phyloP scores from a whole-genome alignment of 352 stramenopile species.

The Ochromonadaceae sp. region DNA sequence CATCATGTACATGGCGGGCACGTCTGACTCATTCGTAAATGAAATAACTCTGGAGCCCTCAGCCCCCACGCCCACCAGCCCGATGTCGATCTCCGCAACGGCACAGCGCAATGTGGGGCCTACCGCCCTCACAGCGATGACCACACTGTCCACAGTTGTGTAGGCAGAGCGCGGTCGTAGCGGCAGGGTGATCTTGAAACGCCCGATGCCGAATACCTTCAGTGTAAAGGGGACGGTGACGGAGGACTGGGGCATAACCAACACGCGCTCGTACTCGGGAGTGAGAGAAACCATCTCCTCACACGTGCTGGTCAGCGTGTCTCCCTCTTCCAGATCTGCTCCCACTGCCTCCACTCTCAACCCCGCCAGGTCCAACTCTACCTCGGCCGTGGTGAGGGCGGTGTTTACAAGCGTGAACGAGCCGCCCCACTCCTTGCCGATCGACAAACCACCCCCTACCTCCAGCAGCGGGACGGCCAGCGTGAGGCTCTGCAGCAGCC shows the following conservation, averaged over 20 bases:
- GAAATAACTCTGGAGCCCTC: neutral
- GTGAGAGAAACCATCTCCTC: too few relatives aligned
- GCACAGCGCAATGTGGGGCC: slow-evolving; percentile 1
- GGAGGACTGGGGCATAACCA: too few relatives aligned
- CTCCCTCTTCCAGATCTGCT: too few relatives aligned
- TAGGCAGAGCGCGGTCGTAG: neutral
- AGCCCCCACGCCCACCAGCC: neutral
- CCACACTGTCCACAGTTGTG: neutral
- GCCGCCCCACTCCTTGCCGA: neutral
- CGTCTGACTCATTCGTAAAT: neutral
- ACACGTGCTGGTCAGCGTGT: too few relatives aligned
- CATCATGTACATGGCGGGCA: slow-evolving; percentile 1
- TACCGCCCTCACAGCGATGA: neutral
- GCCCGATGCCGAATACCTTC: neutral
- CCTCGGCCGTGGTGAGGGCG: neutral
- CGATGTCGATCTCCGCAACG: slow-evolving; percentile 7
- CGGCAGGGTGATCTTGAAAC: neutral
- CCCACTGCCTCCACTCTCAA: too few relatives aligned
- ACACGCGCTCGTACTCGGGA: too few relatives aligned
- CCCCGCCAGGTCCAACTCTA: too few relatives aligned
- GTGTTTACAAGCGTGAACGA: neutral
- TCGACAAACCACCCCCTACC: neutral
- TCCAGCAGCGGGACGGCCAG: neutral
- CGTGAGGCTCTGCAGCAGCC: neutral
- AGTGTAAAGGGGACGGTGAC: neutral